Conservation (phyloP, 495 filamentous ascomycete species). For the Tuber magnatum region DNA sequence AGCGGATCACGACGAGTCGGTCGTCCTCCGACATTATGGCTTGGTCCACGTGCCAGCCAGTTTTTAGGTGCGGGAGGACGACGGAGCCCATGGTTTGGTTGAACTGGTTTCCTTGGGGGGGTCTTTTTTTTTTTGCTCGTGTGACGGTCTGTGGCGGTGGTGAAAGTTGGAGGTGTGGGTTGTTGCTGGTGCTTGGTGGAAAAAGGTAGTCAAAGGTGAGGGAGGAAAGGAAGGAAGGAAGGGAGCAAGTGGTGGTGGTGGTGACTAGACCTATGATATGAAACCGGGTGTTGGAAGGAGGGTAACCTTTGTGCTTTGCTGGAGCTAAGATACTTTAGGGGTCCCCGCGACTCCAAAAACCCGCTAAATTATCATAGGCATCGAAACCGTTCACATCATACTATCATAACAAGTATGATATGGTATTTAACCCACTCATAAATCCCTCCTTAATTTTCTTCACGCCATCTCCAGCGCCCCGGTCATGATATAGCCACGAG, state of each 20-base stretch:
- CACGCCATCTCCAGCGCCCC: background rate
- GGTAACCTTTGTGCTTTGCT: background rate
- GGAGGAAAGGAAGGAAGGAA: background rate
- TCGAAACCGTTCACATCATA: background rate
- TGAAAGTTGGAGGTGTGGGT: constrained; percentile 6
- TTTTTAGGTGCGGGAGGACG: constrained; percentile 83
- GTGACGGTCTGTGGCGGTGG: constrained; percentile 3
- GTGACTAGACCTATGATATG: background rate
- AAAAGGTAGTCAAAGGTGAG: too few relatives aligned
- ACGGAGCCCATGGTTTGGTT: constrained; percentile 69
- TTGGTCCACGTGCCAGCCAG: constrained; percentile 95
- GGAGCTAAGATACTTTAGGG: background rate
- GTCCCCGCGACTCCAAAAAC: background rate
- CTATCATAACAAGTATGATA: too few relatives aligned
- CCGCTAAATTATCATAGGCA: background rate
- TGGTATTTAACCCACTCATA: background rate
- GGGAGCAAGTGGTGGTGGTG: background rate
- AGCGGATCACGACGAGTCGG: constrained; percentile 89
- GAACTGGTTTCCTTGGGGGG: background rate
- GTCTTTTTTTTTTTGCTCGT: constrained; percentile 4
- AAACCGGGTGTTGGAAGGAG: background rate
- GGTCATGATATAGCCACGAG: background rate
- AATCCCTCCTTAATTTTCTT: background rate
- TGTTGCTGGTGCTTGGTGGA: background rate
- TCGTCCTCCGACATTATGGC: constrained; percentile 90